Base-by-base conservation (phyloP, 805 yeast genomes). In the Lachancea thermotolerans region DNA sequence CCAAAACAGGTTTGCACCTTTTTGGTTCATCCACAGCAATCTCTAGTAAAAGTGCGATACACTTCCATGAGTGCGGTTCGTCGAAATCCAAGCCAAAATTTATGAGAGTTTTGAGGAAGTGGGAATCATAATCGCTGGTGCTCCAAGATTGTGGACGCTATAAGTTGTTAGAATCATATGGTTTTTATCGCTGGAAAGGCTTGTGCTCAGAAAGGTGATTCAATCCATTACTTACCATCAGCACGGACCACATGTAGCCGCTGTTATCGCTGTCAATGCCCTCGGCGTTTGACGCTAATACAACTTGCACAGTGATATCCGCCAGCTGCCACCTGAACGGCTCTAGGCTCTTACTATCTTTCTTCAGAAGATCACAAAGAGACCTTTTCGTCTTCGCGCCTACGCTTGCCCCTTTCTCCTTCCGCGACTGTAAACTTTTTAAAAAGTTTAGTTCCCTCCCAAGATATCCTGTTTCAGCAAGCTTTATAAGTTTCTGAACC, bases 1-100 rank as follows among this genome's bases (percentile, higher is more conserved):
- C 44, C 16, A 54, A 38, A 3, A 42, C 21, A 12, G 45, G 49
- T 21, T 46, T 49, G 18, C 53, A 41, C 21, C 46, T 43, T 7
- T 51, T 47, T n/a, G 44, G 40, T n/a, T 28, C 39, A n/a, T 43
- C 27, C 29, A 11, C 35, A 15, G 48, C 41, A 18, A 56, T 37
- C 12, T 40, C 41, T 6, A 49, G 18, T 16, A 58, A 38, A 2
- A 55, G 16, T 9, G 52, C 51, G 31, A 55, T 43, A 41, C 47
- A 43, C 45, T 52, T 55, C 62, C 62, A 58, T 28, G 49, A 47
- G 18, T 49, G 44, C 5, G 35, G 28, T 30, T 49, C 44, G 17
- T 45, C 41, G 15, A 40, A 18, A n/a, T 42, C 37, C 30, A 52
- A 16, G 7, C 57, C 56, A 21, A 44, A 37, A 18, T 41, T 32